phyloP scores from a whole-genome alignment of 2,329 filamentous ascomycete species.

The Beauveria pseudobassiana region DNA sequence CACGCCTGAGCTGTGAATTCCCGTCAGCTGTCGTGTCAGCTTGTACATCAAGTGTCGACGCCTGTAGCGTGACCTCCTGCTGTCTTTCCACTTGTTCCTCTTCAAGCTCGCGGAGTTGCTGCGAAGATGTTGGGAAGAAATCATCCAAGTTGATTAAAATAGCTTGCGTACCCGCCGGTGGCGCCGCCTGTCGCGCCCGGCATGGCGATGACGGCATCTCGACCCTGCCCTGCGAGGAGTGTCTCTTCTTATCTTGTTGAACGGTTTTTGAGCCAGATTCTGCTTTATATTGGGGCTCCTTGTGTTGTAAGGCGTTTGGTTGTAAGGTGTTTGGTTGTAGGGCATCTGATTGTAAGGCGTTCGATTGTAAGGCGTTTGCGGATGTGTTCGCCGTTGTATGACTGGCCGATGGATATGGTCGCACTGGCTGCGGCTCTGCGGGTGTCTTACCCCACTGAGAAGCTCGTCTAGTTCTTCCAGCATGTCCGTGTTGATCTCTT shows the following conservation, averaged over 20 bases:
- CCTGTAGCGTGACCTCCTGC: too few relatives aligned
- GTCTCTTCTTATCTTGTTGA: not conserved
- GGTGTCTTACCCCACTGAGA: not conserved
- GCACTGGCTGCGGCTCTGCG: not conserved
- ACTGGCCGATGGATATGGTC: not conserved
- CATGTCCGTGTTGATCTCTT: constrained; percentile 20
- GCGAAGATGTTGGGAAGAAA: constrained; percentile 48
- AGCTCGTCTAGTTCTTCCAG: constrained; percentile 14
- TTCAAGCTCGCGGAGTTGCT: constrained; percentile 46
- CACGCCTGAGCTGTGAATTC: not conserved
- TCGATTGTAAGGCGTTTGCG: not conserved
- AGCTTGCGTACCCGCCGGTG: constrained; percentile 41
- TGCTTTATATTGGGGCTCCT: not conserved
- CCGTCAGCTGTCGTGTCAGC: too few relatives aligned
- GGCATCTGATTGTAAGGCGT: too few relatives aligned
- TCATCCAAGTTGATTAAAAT: constrained; percentile 47
- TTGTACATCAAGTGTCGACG: not conserved
- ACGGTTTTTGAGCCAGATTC: not conserved
- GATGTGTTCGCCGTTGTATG: not conserved
- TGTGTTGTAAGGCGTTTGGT: not conserved
- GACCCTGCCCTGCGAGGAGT: not conserved
- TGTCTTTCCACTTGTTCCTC: constrained; percentile 20
- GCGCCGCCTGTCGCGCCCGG: constrained; percentile 17
- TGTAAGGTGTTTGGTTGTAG: too few relatives aligned
- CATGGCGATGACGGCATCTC: constrained; percentile 8